These are phyloP conservation scores for Wickerhamomyces alni DNA, from an alignment of 805 yeast genomes.

Conservation along the genomic window DNA sequence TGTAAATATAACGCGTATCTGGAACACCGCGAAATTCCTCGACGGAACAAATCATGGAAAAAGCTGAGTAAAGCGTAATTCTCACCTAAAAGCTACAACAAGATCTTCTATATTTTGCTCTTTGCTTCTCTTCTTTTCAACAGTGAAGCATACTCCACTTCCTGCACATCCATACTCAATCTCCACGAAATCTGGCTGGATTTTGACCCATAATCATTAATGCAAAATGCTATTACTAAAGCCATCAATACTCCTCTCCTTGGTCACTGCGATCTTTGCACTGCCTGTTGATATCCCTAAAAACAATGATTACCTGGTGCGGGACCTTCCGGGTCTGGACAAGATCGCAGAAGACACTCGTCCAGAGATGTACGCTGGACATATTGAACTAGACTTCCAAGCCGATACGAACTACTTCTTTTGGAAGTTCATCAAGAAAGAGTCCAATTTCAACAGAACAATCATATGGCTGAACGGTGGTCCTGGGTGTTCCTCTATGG, in stretches of 20 bases:
- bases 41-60: too few species aligned
- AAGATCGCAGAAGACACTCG: constrained; percentile 14
- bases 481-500: constrained; percentile 98
- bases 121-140: too few species aligned
- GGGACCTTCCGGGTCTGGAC: constrained; percentile 16
- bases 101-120: too few species aligned
- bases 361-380: constrained; percentile 43
- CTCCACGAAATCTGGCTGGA: too few species aligned
- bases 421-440: constrained; percentile 21
- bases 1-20: too few species aligned
- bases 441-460: constrained; percentile 31
- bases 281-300: constrained; percentile 16
- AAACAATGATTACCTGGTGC: constrained; percentile 10
- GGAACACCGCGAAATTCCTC: too few species aligned
- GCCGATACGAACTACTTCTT: constrained; percentile 22
- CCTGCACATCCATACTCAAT: too few species aligned
- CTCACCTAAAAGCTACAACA: too few species aligned
- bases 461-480: constrained; percentile 96
- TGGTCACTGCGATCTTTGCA: neutral
- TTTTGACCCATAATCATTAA: too few species aligned
- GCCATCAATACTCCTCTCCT: neutral
- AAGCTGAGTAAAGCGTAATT: too few species aligned
- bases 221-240: too few species aligned
- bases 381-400: constrained; percentile 15
- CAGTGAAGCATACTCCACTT: too few species aligned